Conservation (phyloP, 192 early-diverging fungal species). For the Backusella tarrabulga region DNA sequence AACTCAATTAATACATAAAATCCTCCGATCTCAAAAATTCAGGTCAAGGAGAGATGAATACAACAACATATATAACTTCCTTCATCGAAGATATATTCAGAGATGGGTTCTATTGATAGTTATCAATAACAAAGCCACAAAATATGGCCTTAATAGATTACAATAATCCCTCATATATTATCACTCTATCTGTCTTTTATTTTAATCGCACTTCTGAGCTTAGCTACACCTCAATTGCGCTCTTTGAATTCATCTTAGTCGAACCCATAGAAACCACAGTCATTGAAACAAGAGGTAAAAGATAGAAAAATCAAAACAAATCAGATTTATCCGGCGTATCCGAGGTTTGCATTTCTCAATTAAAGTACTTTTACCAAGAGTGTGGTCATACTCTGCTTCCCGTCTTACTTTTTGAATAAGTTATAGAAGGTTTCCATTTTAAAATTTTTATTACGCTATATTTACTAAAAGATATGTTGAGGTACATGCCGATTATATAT, state of each 20-base stretch:
- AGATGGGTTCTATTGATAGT: not conserved
- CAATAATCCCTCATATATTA: too few species aligned
- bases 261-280: not conserved
- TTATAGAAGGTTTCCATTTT: conserved; percentile 1
- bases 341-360: not conserved
- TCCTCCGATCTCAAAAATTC: not conserved
- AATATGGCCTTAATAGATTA: not conserved
- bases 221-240: not conserved
- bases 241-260: not conserved
- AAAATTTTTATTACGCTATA: not conserved
- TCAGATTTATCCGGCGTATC: not conserved
- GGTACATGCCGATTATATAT: not conserved
- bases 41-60: not conserved
- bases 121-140: not conserved
- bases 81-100: not conserved
- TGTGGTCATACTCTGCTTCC: not conserved
- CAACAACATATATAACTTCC: not conserved
- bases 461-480: not conserved
- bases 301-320: not conserved
- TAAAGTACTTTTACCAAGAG: not conserved
- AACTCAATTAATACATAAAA: not conserved
- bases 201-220: not conserved
- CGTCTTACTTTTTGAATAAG: not conserved
- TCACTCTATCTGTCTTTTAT: not conserved
- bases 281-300: not conserved